These are phyloP conservation scores for Kodamaea suecica DNA, from an alignment of 1,139 yeast species.

Conservation along the genomic window DNA sequence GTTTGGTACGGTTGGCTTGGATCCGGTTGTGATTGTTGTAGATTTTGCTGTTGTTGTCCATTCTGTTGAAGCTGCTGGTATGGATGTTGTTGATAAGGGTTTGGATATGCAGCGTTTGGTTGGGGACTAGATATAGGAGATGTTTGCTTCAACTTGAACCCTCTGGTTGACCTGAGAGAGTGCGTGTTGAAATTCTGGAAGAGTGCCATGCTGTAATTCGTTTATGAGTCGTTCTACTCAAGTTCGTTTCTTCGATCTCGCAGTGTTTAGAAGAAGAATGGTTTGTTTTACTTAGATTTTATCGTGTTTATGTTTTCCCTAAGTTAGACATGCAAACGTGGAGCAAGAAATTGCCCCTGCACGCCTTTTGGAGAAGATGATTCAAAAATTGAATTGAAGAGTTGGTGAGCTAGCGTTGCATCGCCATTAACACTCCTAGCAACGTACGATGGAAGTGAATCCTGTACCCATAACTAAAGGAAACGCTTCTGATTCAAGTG, in stretches of 20 bases:
- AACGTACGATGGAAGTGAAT: too few relatives aligned
- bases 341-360: too few relatives aligned
- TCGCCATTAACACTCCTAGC: too few relatives aligned
- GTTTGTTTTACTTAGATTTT: too few relatives aligned
- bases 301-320: too few relatives aligned
- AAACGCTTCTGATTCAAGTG: background rate
- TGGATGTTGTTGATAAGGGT: slow-evolving; percentile 24
- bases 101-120: slow-evolving; percentile 33
- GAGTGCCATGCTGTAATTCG: slow-evolving; percentile 46
- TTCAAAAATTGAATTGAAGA: too few relatives aligned
- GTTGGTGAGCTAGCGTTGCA: too few relatives aligned
- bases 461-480: background rate
- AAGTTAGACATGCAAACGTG: too few relatives aligned
- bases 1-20: slow-evolving; percentile 21
- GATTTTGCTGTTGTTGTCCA: slow-evolving; percentile 8
- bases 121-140: slow-evolving; percentile 46
- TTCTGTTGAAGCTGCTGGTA: slow-evolving; percentile 19
- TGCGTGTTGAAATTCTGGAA: slow-evolving; percentile 60
- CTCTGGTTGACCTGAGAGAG: slow-evolving; percentile 52
- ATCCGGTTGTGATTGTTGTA: slow-evolving; percentile 20
- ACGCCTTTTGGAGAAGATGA: too few relatives aligned
- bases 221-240: too few relatives aligned
- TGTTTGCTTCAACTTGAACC: slow-evolving; percentile 46
- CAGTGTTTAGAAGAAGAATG: too few relatives aligned
- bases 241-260: too few relatives aligned